These are phyloP conservation scores for Tubosaeta brunneosetosa DNA, from an alignment of 768 basidiomycete genomes.

Conservation along the genomic window DNA sequence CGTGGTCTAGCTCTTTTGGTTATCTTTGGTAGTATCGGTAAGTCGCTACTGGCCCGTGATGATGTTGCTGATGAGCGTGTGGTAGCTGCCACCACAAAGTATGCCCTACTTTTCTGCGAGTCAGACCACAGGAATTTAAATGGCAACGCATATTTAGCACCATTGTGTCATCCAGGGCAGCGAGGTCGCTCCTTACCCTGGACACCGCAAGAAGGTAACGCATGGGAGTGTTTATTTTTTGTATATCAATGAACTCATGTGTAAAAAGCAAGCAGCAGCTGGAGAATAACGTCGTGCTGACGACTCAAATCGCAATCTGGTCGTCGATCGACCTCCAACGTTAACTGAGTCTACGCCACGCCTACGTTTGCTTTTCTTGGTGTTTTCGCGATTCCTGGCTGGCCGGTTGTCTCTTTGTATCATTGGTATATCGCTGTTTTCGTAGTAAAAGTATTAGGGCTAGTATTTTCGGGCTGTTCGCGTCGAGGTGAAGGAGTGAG, in stretches of 20 bases:
- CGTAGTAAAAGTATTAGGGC: not conserved
- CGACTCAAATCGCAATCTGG: constrained; percentile 8
- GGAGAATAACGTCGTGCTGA: constrained; percentile 1
- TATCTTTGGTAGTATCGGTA: not conserved
- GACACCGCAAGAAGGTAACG: constrained; percentile 1
- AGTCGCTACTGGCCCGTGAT: not conserved
- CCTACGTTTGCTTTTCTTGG: too few species aligned
- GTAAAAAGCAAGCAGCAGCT: not conserved
- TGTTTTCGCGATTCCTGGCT: too few species aligned
- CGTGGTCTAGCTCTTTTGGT: not conserved
- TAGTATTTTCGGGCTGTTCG: too few species aligned
- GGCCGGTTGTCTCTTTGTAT: too few species aligned
- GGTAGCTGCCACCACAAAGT: constrained; percentile 14
- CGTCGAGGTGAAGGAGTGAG: too few species aligned
- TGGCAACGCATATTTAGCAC: not conserved
- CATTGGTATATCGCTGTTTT: too few species aligned
- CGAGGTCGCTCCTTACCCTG: constrained; percentile 6
- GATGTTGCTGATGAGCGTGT: not conserved
- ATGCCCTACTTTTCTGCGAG: not conserved
- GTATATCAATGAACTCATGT: not conserved
- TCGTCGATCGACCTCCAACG: not conserved
- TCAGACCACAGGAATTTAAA: not conserved
- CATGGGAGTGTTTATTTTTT: not conserved
- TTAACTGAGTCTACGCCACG: too few species aligned
- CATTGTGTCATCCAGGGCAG: constrained; percentile 12